These are phyloP conservation scores for Phaeolepiota aurea DNA, from an alignment of 768 basidiomycete genomes.

Conservation along the genomic window DNA sequence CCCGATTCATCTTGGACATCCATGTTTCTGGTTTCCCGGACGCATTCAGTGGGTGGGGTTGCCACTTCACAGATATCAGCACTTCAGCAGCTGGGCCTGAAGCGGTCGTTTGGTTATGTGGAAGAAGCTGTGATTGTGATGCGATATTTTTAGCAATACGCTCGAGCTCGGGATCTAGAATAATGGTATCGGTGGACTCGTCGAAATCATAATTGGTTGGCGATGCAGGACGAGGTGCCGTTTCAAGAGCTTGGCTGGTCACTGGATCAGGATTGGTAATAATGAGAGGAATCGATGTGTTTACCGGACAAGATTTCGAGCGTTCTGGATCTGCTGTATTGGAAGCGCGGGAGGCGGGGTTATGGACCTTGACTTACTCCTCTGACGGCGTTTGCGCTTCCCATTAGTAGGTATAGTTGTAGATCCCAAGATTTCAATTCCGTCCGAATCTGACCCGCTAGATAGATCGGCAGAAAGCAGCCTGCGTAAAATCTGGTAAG, in stretches of 20 bases:
- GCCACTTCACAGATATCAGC: slow-evolving; percentile 52
- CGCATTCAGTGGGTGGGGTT: slow-evolving; percentile 49
- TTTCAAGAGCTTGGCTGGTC: slow-evolving; percentile 39
- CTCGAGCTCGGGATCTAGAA: slow-evolving; percentile 56
- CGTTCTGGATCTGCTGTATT: slow-evolving; percentile 41
- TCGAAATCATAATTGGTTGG: slow-evolving; percentile 30
- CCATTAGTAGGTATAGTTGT: slow-evolving; percentile 19
- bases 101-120: slow-evolving; percentile 20
- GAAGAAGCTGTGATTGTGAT: slow-evolving; percentile 17
- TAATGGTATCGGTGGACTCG: slow-evolving; percentile 40
- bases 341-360: slow-evolving; percentile 69
- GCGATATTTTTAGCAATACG: slow-evolving; percentile 35
- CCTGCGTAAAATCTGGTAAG: slow-evolving; percentile 12
- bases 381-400: slow-evolving; percentile 35
- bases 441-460: slow-evolving; percentile 40
- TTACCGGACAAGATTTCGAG: slow-evolving; percentile 56
- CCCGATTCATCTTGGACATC: slow-evolving; percentile 53
- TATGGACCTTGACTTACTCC: slow-evolving; percentile 63
- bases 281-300: slow-evolving; percentile 7
- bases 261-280: slow-evolving; percentile 1
- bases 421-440: slow-evolving; percentile 24
- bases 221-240: slow-evolving; percentile 32
- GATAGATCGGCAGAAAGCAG: slow-evolving; percentile 29
- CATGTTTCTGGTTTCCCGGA: slow-evolving; percentile 30
- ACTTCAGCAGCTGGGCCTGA: slow-evolving; percentile 28